phyloP scores from a whole-genome alignment of 2,329 filamentous ascomycete genomes.

The Alternaria viburni region DNA sequence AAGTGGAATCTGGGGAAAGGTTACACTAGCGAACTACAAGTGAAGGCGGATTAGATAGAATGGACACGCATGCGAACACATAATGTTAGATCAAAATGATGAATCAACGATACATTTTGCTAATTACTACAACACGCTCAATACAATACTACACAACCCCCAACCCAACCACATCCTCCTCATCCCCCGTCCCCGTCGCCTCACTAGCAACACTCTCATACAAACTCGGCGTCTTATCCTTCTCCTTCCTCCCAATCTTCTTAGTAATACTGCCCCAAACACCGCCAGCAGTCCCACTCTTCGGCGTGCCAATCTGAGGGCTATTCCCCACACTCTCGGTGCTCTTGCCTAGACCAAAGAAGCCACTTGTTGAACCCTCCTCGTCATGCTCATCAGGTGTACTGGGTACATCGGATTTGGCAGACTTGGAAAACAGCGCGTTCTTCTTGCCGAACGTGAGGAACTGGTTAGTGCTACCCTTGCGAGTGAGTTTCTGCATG shows the following conservation, averaged over 20 bases:
- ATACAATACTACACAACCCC: background rate
- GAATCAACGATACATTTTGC: no score
- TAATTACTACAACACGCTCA: background rate
- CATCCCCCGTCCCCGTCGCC: slow-evolving; percentile 47
- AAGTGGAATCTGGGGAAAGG: slow-evolving; percentile 11
- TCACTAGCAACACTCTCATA: slow-evolving; percentile 55
- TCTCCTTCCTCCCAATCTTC: slow-evolving; percentile 50
- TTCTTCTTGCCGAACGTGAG: slow-evolving; percentile 50
- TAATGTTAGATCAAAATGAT: no score
- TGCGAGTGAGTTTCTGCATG: slow-evolving; percentile 58
- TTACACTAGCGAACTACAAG: background rate
- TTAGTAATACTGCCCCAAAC: slow-evolving; percentile 55
- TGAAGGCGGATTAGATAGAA: background rate
- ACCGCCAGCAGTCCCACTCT: slow-evolving; percentile 42
- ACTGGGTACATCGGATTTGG: slow-evolving; percentile 36
- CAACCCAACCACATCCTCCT: slow-evolving; percentile 31
- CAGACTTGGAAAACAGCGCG: slow-evolving; percentile 39
- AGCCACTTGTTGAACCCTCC: slow-evolving; percentile 25
- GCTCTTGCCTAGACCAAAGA: slow-evolving; percentile 33
- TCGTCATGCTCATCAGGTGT: slow-evolving; percentile 51
- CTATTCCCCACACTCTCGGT: slow-evolving; percentile 42
- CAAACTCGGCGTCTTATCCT: slow-evolving; percentile 55
- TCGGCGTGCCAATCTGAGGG: slow-evolving; percentile 46
- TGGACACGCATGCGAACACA: no score
- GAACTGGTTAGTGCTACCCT: slow-evolving; percentile 56